Base-by-base conservation (phyloP, 352 stramenopile species). In the Phytophthora tentaculata region DNA sequence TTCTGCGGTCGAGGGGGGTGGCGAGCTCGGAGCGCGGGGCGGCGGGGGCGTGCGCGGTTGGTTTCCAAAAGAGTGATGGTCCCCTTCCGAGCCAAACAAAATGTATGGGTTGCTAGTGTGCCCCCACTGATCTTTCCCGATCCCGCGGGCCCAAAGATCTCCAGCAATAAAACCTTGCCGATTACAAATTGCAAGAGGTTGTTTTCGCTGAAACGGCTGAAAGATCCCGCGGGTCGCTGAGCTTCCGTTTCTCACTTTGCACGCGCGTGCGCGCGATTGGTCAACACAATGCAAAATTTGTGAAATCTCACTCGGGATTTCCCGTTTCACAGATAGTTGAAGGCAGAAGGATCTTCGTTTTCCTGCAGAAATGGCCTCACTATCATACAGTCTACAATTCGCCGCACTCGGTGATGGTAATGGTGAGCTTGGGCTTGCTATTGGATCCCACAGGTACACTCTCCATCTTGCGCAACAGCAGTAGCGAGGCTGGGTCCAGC, bases 391-490 rank as follows among this genome's bases (percentile, higher is more conserved):
- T 16, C 67, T 90, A 97, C 35, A 98, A 73, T 61, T 98, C 92
- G 61, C 92, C 92, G 61, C 90, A 97, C 66, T 98, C 86, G 17
- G 89, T 92, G 67, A 98, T 81, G 13, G 87, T 80, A 52, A 98
- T 88, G 37, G 62, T 60, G n/a, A 97, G 84, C 72, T 94, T 95
- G 44, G 91, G 92, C 59, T 97, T 97, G 73, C 83, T 95, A 64
- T 88, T 90, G 52, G 78, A 55, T 17, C 84, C 88, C 2, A 94
- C 90, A 0, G 85, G 84, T 20, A 97, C 90, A 77, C 89, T 97
- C 76, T 98, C 92, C 73, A 97, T 96, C 80, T 97, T 97, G 67
- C 90, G 86, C 61, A 97, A 74, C 47, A 96, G 73, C 35, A 97
- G 77, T 70, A 97, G 84, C 35, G 89, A 97, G 39, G 83, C 73